Conservation (phyloP, 1,284 basidiomycete species). For the Pascua sp. region DNA sequence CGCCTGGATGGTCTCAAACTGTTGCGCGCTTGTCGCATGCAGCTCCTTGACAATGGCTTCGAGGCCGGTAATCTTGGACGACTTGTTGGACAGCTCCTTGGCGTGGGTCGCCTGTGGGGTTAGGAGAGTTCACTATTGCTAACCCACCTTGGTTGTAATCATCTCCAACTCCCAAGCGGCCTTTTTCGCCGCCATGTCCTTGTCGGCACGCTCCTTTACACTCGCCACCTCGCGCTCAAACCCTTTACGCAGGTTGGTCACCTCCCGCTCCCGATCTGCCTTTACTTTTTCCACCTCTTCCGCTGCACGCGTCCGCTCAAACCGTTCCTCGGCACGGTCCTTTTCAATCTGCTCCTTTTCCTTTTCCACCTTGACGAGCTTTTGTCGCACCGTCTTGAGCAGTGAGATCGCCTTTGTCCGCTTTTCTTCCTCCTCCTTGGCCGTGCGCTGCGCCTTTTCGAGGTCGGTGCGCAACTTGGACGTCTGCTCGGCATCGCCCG, state of each 20-base stretch:
- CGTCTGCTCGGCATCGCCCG: constrained; percentile 57
- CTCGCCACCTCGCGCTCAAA: constrained; percentile 70
- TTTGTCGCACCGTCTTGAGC: constrained; percentile 86
- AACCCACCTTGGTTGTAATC: constrained; percentile 66
- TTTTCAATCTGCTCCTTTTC: constrained; percentile 69
- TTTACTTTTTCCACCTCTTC: constrained; percentile 49
- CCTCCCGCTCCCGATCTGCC: constrained; percentile 66
- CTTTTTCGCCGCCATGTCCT: constrained; percentile 61
- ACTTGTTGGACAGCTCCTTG: constrained; percentile 64
- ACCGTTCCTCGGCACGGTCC: constrained; percentile 62
- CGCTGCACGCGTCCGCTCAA: constrained; percentile 55
- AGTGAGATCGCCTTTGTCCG: constrained; percentile 85
- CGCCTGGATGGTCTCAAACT: constrained; percentile 78
- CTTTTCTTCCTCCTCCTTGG: constrained; percentile 93
- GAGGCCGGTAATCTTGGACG: constrained; percentile 63
- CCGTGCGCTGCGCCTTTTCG: constrained; percentile 59
- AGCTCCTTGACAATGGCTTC: constrained; percentile 67
- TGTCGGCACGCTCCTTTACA: constrained; percentile 67
- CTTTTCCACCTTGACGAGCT: constrained; percentile 86
- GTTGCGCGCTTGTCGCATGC: constrained; percentile 65
- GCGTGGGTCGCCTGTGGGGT: constrained; percentile 60
- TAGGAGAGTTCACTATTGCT: neutral
- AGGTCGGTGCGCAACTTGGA: constrained; percentile 61
- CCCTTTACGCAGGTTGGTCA: constrained; percentile 63
- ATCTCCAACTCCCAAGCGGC: constrained; percentile 73